phyloP scores from a whole-genome alignment of 495 filamentous ascomycete genomes.

The Penicillium diatomitis region DNA sequence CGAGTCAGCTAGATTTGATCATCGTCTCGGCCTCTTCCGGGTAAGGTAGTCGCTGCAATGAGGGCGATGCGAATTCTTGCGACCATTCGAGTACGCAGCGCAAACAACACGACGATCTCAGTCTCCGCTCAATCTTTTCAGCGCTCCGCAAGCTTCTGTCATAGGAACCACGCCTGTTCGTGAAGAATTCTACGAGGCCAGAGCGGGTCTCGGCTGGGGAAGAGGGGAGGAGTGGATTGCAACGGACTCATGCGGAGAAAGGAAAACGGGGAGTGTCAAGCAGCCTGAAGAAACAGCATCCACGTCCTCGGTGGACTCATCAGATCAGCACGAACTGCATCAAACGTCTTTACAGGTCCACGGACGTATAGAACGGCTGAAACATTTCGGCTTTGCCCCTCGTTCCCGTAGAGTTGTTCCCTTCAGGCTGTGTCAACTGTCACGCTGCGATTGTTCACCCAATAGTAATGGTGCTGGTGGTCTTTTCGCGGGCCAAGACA shows the following conservation, averaged over 20 bases:
- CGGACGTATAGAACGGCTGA: too few species aligned
- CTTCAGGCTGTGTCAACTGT: not conserved
- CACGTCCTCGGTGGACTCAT: not conserved
- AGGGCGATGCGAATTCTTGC: not conserved
- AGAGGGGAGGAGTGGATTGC: conserved; percentile 17
- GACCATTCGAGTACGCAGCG: conserved; percentile 8
- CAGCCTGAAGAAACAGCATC: not conserved
- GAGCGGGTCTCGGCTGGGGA: conserved; percentile 10
- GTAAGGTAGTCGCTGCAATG: too few species aligned
- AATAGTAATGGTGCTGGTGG: not conserved
- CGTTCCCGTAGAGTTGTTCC: not conserved
- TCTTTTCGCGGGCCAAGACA: conserved; percentile 9
- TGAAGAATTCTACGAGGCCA: conserved; percentile 5
- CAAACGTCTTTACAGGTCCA: too few species aligned
- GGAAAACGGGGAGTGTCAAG: not conserved
- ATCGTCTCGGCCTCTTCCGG: too few species aligned
- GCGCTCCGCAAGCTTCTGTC: not conserved
- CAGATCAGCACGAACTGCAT: too few species aligned
- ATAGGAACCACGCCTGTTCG: not conserved
- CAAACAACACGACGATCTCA: not conserved
- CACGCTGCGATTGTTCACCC: not conserved
- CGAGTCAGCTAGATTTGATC: not conserved
- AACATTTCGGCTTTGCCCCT: too few species aligned
- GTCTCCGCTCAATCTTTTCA: not conserved
- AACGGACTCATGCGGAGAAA: conserved; percentile 19